Base-by-base conservation (phyloP, 139 green algal species). In the Zygnema cylindricum region DNA sequence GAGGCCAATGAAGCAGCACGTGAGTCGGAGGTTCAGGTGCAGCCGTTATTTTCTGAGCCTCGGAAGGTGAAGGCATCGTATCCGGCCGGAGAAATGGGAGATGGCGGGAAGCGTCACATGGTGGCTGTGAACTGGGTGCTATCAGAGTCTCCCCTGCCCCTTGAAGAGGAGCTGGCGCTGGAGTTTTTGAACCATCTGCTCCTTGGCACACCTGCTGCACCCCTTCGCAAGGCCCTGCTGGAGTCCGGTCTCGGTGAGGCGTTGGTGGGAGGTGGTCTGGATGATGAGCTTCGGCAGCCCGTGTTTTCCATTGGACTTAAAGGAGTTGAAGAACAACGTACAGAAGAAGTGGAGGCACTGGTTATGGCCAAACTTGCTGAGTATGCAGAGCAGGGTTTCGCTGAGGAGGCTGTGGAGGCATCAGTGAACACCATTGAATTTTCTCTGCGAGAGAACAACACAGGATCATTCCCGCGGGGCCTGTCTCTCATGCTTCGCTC, bases 391-490 rank as follows among this genome's bases (percentile, higher is more conserved):
- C 92, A 96, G 69, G 96, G 96, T 39, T 98, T 98, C 92, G 84
- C 81, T 21, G 75, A 90, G 73, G 84, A 93, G 0, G 93, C 96
- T 38, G 93, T 98, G 71, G 97, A 99, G 93, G 96, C 97, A 1
- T 95, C 96, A 1, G 88, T 99, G 69, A 99, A 99, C 95, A 98
- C 96, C 43, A 99, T 98, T 84, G 97, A 99, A 93, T 99, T 99
- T 92, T 93, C 86, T 82, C 92, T 99, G 78, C 94, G 97, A 16
- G 97, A 99, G 93, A 99, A 99, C 95, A 99, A 99, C 95, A 99
- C 97, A 0, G 97, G 97, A 76, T 86, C 92, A 84, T 99, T 99
- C 95, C 97, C 97, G 1, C 94, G 97, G 43, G 97, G 97, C 1
- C 94, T 99, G 11, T 95, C 93, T 36, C 94, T 99, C 69, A 99